Evolutionary conservation across 2,329 filamentous ascomycete genomes (phyloP).

Genomic region (Huntiella omanensis): DNA sequence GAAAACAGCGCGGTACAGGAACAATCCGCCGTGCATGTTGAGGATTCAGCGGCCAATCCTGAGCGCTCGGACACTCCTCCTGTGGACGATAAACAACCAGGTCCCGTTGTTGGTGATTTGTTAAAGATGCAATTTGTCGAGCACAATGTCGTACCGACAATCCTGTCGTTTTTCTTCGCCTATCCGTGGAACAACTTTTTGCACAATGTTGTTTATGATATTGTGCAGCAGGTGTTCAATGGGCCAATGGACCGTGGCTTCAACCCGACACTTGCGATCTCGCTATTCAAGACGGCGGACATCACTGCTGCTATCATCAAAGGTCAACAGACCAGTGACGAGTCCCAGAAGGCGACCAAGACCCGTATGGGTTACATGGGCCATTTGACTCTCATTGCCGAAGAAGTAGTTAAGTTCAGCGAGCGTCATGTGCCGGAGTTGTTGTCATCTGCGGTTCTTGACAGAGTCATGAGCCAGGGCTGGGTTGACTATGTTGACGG

Average conservation of each 20-base stretch:
- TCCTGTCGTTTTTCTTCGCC: conserved; percentile 94
- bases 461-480: conserved; percentile 71
- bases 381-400: conserved; percentile 86
- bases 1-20: conserved; percentile 2
- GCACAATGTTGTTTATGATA: conserved; percentile 97
- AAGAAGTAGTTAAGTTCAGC: conserved; percentile 97
- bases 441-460: conserved; percentile 64
- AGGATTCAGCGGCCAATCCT: neutral
- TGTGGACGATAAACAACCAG: neutral
- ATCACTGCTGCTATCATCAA: conserved; percentile 84
- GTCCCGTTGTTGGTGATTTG: conserved; percentile 72
- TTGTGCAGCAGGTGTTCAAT: conserved; percentile 97
- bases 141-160: conserved; percentile 83
- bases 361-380: conserved; percentile 98
- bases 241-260: conserved; percentile 92
- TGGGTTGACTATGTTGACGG: conserved; percentile 95
- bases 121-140: conserved; percentile 95
- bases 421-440: conserved; percentile 82
- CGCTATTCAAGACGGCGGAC: conserved; percentile 78
- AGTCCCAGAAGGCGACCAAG: conserved; percentile 62
- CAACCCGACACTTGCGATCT: conserved; percentile 75
- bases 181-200: conserved; percentile 99
- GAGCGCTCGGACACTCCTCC: neutral
- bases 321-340: conserved; percentile 72
- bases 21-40: neutral